These are phyloP conservation scores for Gastrolobium villosum DNA, from an alignment of 306 rosid species.

Conservation along the genomic window DNA sequence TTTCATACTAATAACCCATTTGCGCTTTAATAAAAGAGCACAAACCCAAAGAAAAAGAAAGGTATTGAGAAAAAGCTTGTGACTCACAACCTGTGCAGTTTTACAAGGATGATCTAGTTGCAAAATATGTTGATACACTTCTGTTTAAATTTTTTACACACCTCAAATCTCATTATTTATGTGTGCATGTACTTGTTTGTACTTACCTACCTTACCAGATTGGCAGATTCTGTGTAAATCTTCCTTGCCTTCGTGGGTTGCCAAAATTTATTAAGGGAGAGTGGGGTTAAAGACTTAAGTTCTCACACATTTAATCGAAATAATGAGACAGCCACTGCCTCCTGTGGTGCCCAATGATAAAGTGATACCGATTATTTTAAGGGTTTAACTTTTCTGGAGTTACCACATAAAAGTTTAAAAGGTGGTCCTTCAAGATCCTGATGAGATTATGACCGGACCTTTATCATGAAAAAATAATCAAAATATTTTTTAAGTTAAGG, in stretches of 20 bases:
- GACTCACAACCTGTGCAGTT: constrained; percentile 39
- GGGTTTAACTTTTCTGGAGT: no score
- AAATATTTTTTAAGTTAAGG: no score
- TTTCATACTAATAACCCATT: no score
- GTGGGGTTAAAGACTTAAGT: constrained; percentile 23
- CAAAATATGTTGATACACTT: constrained; percentile 42
- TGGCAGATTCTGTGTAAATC: constrained; percentile 10
- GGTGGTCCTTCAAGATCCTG: no score
- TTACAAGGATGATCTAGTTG: constrained; percentile 38
- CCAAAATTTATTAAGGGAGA: constrained; percentile 38
- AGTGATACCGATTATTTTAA: no score
- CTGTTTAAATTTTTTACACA: no score
- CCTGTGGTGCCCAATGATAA: constrained; percentile 50
- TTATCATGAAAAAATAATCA: no score
- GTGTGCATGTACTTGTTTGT: background rate
- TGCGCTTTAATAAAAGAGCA: no score
- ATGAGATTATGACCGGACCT: no score
- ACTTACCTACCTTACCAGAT: background rate
- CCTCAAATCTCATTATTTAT: constrained; percentile 16
- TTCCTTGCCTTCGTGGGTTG: constrained; percentile 40
- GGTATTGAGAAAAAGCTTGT: constrained; percentile 50
- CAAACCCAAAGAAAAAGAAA: no score
- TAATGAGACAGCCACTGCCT: constrained; percentile 40
- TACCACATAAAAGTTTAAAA: no score
- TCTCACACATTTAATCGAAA: constrained; percentile 31